Evolutionary conservation across 352 stramenopile species (phyloP).

Genomic region (Globisporangium sylvaticum): DNA sequence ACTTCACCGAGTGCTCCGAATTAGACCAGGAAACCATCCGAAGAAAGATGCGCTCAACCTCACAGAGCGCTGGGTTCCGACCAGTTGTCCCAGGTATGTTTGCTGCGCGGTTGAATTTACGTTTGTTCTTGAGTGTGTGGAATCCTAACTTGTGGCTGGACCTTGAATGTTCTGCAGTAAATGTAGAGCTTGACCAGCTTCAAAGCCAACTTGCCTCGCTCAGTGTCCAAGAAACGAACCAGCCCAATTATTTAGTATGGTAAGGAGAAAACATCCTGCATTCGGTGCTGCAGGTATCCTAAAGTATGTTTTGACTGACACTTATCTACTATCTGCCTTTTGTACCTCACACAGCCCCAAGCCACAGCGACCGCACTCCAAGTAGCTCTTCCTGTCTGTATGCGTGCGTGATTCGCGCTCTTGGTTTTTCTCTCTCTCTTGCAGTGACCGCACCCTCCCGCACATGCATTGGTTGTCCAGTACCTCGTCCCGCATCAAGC

Average conservation of each 20-base stretch:
- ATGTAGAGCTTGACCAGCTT: slow-evolving; percentile 19
- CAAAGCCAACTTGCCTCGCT: slow-evolving; percentile 21
- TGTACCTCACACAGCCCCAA: slow-evolving; percentile 18
- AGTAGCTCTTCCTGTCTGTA: slow-evolving; percentile 14
- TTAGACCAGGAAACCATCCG: slow-evolving; percentile 69
- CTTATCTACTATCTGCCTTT: background rate
- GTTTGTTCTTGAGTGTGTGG: background rate
- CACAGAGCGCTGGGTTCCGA: slow-evolving; percentile 60
- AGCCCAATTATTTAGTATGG: slow-evolving; percentile 34
- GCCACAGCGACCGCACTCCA: slow-evolving; percentile 20
- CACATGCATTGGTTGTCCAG: slow-evolving; percentile 11
- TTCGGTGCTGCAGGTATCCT: background rate
- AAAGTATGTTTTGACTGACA: background rate
- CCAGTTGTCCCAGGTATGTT: slow-evolving; percentile 63
- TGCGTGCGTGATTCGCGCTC: slow-evolving; percentile 10
- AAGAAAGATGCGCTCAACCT: slow-evolving; percentile 68
- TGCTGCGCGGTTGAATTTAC: background rate
- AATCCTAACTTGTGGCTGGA: background rate
- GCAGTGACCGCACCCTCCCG: background rate
- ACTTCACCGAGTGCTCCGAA: slow-evolving; percentile 73
- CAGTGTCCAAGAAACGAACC: slow-evolving; percentile 21
- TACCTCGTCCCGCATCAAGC: slow-evolving; percentile 1
- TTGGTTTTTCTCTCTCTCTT: background rate
- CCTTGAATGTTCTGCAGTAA: slow-evolving; percentile 2
- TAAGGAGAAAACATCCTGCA: slow-evolving; percentile 2